Base-by-base conservation (phyloP, 208 protist genomes). In the Leishmania aethiopica region DNA sequence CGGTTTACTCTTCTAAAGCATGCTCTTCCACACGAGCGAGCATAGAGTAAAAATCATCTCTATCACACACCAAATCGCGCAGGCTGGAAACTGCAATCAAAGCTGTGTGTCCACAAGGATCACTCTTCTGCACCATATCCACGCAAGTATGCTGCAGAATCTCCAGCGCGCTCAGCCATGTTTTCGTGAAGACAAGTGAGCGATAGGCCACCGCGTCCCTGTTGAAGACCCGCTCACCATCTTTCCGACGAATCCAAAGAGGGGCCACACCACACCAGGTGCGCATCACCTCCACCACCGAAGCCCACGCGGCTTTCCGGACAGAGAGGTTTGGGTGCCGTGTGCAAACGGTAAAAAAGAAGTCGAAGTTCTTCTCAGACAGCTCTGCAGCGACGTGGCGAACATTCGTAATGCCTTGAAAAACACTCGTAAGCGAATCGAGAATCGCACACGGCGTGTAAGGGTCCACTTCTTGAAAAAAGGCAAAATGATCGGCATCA, bases 381-480 rank as follows among this genome's bases (percentile, higher is more conserved):
- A 90, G 80, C 2, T 77, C 69, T 11, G 74, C 59, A 42, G 77
- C 81, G 42, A 86, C 47, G 60, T 90, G 86, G 11, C 83, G 75
- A 71, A 91, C 86, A 51, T 85, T 82, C 25, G 83, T 81, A 66
- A 83, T 80, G 57, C 81, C 79, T 71, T 88, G 85, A 62, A 94
- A 89, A 47, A 91, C 62, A 62, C 75, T 75, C 10, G 84, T 83
- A 17, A 94, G 79, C 1, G 86, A 75, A 59, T 87, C 89, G 15
- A 91, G 74, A 42, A 90, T 83, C 11, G 79, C 91, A 45, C 81
- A 85, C 40, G 93, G 91, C 1, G 88, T 91, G 76, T 94, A 94
- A 2, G 90, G 89, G 72, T 96, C 93, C 40, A 25, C 71, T 25
- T 89, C 86, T 69, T 90, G 85, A 75, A 95, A 95, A 86, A 96